phyloP scores from a whole-genome alignment of 257 asterid species.

The Solanum sitiens region DNA sequence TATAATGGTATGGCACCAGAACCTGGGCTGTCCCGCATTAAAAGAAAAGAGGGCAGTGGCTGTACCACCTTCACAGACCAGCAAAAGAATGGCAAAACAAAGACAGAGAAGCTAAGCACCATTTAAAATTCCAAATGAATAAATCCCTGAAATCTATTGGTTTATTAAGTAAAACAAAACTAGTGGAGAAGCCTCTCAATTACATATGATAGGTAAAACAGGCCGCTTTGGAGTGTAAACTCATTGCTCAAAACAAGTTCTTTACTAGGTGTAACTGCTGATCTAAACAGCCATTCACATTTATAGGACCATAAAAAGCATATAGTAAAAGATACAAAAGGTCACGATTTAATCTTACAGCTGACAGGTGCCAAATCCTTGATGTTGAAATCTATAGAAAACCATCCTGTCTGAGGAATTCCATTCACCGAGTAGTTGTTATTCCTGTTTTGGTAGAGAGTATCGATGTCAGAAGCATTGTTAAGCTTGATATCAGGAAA shows the following conservation, averaged over 20 bases:
- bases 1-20: not conserved
- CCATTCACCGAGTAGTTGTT: conserved; percentile 46
- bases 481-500: conserved; percentile 46
- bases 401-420: conserved; percentile 41
- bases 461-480: conserved; percentile 29
- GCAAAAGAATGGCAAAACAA: not conserved
- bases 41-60: not conserved
- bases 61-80: not conserved
- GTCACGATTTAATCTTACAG: conserved; percentile 32
- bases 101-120: not conserved
- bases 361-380: conserved; percentile 22
- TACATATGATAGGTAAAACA: not conserved
- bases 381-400: conserved; percentile 47
- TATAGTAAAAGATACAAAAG: not conserved
- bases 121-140: not conserved
- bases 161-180: not conserved
- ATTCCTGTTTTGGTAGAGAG: not conserved
- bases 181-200: not conserved
- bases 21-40: not conserved
- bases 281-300: not conserved
- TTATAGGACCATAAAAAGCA: not conserved
- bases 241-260: not conserved
- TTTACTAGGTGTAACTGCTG: not conserved
- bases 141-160: not conserved
- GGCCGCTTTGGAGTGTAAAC: not conserved